Conservation (phyloP, 306 rosid species). For the Ziziphus jujuba region DNA sequence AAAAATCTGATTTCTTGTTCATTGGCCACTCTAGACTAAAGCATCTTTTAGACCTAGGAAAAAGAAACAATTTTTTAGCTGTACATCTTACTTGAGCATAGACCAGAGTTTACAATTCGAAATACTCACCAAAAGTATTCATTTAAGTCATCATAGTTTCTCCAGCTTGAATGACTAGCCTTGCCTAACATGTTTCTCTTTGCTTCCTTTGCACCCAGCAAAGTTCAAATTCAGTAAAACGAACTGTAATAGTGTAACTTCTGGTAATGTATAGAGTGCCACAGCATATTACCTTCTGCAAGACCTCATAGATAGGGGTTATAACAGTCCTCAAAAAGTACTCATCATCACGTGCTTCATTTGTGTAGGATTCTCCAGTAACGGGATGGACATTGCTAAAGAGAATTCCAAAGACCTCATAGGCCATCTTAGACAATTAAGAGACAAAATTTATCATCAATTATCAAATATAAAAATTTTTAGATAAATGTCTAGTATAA, state of each 20-base stretch:
- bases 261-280: slow-evolving; percentile 18
- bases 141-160: slow-evolving; percentile 97
- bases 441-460: slow-evolving; percentile 22
- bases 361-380: slow-evolving; percentile 50
- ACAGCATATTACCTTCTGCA: slow-evolving; percentile 55
- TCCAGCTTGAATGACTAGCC: slow-evolving; percentile 93
- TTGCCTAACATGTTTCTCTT: slow-evolving; percentile 84
- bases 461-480: background rate
- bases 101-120: slow-evolving; percentile 11
- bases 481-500: background rate
- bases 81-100: background rate
- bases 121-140: slow-evolving; percentile 88
- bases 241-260: slow-evolving; percentile 20
- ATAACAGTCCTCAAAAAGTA: slow-evolving; percentile 64
- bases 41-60: slow-evolving; percentile 77
- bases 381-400: slow-evolving; percentile 45
- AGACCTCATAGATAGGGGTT: slow-evolving; percentile 66
- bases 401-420: slow-evolving; percentile 55
- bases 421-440: slow-evolving; percentile 65
- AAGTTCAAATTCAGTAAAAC: slow-evolving; percentile 33
- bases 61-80: slow-evolving; percentile 21
- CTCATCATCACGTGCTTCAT: slow-evolving; percentile 58
- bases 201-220: slow-evolving; percentile 70
- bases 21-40: slow-evolving; percentile 83
- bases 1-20: slow-evolving; percentile 65